Conservation (phyloP, 306 rosid genomes). For the Vigna unguiculata region DNA sequence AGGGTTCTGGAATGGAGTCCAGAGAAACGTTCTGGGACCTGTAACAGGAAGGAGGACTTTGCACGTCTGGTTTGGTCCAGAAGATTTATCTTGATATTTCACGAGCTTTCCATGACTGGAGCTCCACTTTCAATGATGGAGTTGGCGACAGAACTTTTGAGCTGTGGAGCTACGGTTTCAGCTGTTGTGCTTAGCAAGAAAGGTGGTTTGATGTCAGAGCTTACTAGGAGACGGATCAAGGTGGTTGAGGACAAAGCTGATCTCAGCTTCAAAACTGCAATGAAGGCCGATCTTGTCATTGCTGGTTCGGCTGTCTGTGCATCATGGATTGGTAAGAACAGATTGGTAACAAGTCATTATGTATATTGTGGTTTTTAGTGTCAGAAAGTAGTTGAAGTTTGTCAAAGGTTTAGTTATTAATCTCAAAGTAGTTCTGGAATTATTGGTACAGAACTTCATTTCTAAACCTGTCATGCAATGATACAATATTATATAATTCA, state of each 20-base stretch:
- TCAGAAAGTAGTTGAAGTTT: background rate
- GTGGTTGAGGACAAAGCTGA: conserved; percentile 89
- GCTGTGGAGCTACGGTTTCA: conserved; percentile 97
- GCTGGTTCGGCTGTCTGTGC: conserved; percentile 98
- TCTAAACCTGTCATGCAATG: background rate
- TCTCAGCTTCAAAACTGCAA: conserved; percentile 92
- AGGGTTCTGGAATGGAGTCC: conserved; percentile 93
- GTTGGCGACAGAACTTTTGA: conserved; percentile 92
- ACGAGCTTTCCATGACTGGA: conserved; percentile 96
- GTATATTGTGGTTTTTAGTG: background rate
- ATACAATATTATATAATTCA: background rate
- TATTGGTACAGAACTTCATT: conserved; percentile 4
- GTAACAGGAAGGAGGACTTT: conserved; percentile 91
- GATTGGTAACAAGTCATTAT: conserved; percentile 24
- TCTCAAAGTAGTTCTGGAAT: conserved; percentile 1
- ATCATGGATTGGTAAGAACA: conserved; percentile 92
- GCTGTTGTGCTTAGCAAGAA: conserved; percentile 93
- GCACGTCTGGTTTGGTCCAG: conserved; percentile 97
- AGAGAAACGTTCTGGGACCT: conserved; percentile 86
- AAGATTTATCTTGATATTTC: conserved; percentile 89
- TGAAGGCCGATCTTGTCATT: conserved; percentile 94
- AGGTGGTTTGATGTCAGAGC: conserved; percentile 98
- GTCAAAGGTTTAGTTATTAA: conserved; percentile 1
- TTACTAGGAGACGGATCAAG: conserved; percentile 84
- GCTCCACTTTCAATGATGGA: conserved; percentile 99